These are phyloP conservation scores for Fusarium continuum DNA, from an alignment of 2,329 filamentous ascomycete genomes.

Conservation along the genomic window DNA sequence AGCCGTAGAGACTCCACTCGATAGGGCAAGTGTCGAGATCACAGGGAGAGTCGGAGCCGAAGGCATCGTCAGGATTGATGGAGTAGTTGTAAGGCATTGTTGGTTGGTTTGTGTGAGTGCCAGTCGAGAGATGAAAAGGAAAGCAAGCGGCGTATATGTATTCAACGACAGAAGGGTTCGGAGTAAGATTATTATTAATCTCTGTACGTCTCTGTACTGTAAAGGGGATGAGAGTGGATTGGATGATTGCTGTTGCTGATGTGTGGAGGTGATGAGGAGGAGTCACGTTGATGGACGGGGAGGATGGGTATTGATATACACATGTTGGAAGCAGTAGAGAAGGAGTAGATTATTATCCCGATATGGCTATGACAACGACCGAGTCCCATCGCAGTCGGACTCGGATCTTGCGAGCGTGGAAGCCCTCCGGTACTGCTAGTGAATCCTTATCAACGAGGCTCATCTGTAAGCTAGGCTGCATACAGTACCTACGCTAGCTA, in stretches of 20 bases:
- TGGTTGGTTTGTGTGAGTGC: background rate
- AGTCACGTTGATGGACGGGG: constrained; percentile 3
- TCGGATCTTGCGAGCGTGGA: constrained; percentile 1
- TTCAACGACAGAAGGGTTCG: background rate
- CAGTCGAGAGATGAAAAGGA: background rate
- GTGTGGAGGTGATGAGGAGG: constrained; percentile 14
- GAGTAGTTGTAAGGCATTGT: constrained; percentile 36
- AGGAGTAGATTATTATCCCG: background rate
- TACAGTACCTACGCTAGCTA: too few species aligned
- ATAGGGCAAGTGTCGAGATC: constrained; percentile 58
- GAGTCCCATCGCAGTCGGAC: constrained; percentile 5
- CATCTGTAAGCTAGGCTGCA: constrained; percentile 8
- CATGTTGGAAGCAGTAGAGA: background rate
- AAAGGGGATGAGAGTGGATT: background rate
- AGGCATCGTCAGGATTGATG: constrained; percentile 44
- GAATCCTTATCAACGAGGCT: constrained; percentile 26
- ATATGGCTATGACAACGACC: background rate
- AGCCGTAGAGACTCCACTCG: constrained; percentile 61
- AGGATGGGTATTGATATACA: constrained; percentile 25
- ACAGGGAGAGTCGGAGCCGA: constrained; percentile 58
- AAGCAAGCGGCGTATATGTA: background rate
- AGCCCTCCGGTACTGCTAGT: background rate
- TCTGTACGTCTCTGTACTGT: too few species aligned
- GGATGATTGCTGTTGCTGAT: constrained; percentile 1
- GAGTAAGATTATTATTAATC: constrained; percentile 27